A percentile compares a stretch with the other conserved stretches of the same genome.
These are phyloP conservation scores for Suhomyces vadensis DNA, from an alignment of 805 yeast species.

Conservation along the genomic window DNA sequence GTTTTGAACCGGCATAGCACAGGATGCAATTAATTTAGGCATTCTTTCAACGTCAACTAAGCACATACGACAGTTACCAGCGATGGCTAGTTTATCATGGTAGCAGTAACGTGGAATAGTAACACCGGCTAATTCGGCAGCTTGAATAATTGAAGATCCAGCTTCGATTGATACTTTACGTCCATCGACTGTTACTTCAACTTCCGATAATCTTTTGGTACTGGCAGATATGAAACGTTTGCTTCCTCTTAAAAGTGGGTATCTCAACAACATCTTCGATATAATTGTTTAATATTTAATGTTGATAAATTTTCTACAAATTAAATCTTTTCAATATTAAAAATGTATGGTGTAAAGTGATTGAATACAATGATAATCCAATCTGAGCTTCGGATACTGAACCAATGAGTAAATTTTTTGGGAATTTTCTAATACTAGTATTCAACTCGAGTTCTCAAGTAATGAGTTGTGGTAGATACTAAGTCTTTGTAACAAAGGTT, in stretches of 20 bases:
- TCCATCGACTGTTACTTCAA: constrained; percentile 64
- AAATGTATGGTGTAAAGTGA: neutral
- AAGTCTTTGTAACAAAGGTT: constrained; percentile 1
- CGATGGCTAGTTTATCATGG: constrained; percentile 87
- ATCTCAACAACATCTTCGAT: constrained; percentile 9
- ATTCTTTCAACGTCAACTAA: constrained; percentile 86
- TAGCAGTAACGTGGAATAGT: constrained; percentile 87
- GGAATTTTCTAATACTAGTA: neutral
- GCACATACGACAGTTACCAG: constrained; percentile 94
- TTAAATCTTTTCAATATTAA: neutral
- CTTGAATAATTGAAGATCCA: constrained; percentile 86
- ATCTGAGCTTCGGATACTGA: neutral
- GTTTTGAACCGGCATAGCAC: constrained; percentile 88
- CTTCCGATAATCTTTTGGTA: constrained; percentile 48
- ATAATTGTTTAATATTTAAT: neutral
- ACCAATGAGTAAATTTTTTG: neutral
- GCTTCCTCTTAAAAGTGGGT: constrained; percentile 13
- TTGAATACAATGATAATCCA: neutral
- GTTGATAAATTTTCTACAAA: constrained; percentile 1
- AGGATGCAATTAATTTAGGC: constrained; percentile 86
- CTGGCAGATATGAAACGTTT: constrained; percentile 36
- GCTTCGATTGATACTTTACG: constrained; percentile 76
- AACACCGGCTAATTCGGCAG: constrained; percentile 89
- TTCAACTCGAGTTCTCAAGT: neutral
- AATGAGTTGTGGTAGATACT: neutral